These are phyloP conservation scores for Penicillium sclerotiorum DNA, from an alignment of 2,329 filamentous ascomycete species.

Conservation along the genomic window DNA sequence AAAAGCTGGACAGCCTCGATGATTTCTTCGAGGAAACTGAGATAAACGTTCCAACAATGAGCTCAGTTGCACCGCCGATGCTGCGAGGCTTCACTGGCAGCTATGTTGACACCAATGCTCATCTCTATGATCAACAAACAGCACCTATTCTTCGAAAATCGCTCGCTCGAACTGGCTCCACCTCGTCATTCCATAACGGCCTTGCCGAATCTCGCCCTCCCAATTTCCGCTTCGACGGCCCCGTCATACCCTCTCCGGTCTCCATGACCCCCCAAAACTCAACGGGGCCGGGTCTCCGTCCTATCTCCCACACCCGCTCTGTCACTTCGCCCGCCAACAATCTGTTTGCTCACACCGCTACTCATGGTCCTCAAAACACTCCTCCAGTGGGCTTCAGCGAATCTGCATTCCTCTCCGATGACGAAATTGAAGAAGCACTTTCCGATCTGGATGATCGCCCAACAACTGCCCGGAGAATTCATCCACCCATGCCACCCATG, in stretches of 20 bases:
- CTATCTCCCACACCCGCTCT: constrained; percentile 76
- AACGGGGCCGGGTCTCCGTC: constrained; percentile 51
- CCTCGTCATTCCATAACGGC: constrained; percentile 81
- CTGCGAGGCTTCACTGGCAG: constrained; percentile 59
- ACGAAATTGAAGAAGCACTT: constrained; percentile 75
- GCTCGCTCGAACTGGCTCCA: constrained; percentile 68
- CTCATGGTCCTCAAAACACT: constrained; percentile 54
- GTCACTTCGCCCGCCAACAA: constrained; percentile 75
- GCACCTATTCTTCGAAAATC: constrained; percentile 87
- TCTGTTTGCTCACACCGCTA: constrained; percentile 49
- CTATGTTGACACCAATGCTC: constrained; percentile 72
- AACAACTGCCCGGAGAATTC: constrained; percentile 26
- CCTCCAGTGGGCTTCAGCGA: constrained; percentile 50
- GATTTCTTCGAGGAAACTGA: constrained; percentile 77
- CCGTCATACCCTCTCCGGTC: constrained; percentile 51
- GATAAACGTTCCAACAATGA: constrained; percentile 60
- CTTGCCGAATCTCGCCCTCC: constrained; percentile 73
- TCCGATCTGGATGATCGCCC: constrained; percentile 79
- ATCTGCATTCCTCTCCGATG: constrained; percentile 70
- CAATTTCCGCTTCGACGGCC: constrained; percentile 54
- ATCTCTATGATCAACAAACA: constrained; percentile 90
- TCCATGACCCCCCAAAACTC: constrained; percentile 40
- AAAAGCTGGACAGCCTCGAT: constrained; percentile 75
- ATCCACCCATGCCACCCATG: constrained; percentile 25
- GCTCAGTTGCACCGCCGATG: constrained; percentile 38